These are phyloP conservation scores for Eucalyptus viminalis DNA, from an alignment of 345 rosid species.

Conservation along the genomic window DNA sequence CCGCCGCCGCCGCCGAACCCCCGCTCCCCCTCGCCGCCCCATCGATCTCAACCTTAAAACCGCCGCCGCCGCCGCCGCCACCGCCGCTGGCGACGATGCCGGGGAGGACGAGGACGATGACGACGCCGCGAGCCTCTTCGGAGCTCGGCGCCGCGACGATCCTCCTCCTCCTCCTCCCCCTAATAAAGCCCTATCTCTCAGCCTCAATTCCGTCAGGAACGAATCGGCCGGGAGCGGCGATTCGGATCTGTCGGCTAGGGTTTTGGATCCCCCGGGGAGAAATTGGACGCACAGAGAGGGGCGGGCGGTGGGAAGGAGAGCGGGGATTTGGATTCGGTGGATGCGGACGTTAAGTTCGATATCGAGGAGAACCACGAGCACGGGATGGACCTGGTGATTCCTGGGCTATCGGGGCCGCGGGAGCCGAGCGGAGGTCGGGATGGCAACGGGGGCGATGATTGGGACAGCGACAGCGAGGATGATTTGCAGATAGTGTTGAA, in stretches of 20 bases:
- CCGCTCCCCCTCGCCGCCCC: conserved; percentile 16
- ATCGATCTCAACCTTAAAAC: conserved; percentile 55
- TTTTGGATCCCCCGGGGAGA: conserved; percentile 2
- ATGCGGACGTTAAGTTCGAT: conserved; percentile 50
- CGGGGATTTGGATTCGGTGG: conserved; percentile 9
- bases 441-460: conserved; percentile 39
- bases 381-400: conserved; percentile 27
- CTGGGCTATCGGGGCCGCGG: conserved; percentile 32
- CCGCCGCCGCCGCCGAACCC: conserved; percentile 6
- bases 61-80: not conserved
- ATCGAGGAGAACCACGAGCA: conserved; percentile 60
- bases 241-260: conserved; percentile 28
- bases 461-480: conserved; percentile 98
- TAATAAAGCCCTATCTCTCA: not conserved
- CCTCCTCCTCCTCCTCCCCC: not conserved
- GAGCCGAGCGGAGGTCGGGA: not conserved
- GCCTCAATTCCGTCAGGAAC: not conserved
- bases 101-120: not conserved
- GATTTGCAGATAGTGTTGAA: conserved; percentile 93
- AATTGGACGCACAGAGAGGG: not conserved
- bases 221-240: not conserved
- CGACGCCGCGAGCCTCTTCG: not conserved
- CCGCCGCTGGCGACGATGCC: not conserved
- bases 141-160: not conserved
- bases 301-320: not conserved